Conservation (phyloP, 306 rosid genomes). For the Lathyrus tuberosus region DNA sequence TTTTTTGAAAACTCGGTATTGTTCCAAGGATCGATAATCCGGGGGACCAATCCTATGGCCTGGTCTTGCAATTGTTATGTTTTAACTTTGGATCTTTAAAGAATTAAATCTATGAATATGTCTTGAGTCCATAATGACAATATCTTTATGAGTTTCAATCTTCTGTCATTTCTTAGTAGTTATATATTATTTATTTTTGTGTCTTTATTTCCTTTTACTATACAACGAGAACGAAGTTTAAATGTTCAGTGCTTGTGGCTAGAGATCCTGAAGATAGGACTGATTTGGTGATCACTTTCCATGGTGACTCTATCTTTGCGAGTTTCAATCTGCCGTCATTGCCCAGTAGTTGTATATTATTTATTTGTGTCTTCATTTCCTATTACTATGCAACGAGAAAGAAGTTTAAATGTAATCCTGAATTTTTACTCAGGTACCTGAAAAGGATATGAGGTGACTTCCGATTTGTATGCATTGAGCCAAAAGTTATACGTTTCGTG, state of each 20-base stretch:
- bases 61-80: slow-evolving; percentile 30
- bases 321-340: slow-evolving; percentile 46
- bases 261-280: slow-evolving; percentile 92
- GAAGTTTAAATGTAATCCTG: slow-evolving; percentile 37
- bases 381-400: slow-evolving; percentile 28
- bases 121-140: slow-evolving; percentile 19
- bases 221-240: no score
- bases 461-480: no score
- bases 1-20: no score
- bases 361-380: no score
- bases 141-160: no score
- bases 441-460: slow-evolving; percentile 62
- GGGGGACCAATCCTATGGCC: neutral
- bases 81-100: slow-evolving; percentile 2
- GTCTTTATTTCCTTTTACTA: no score
- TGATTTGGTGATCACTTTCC: slow-evolving; percentile 81
- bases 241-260: slow-evolving; percentile 89
- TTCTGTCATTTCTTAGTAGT: no score
- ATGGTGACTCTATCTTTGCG: slow-evolving; percentile 83
- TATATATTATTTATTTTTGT: no score
- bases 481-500: no score
- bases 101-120: slow-evolving; percentile 20
- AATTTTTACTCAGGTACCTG: slow-evolving; percentile 76
- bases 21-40: no score
- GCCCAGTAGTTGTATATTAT: slow-evolving; percentile 16